A percentile compares a stretch with the other conserved stretches of the same genome.
These are phyloP conservation scores for Sarocladium brachiariae DNA, from an alignment of 2,329 filamentous ascomycete species.

Conservation along the genomic window DNA sequence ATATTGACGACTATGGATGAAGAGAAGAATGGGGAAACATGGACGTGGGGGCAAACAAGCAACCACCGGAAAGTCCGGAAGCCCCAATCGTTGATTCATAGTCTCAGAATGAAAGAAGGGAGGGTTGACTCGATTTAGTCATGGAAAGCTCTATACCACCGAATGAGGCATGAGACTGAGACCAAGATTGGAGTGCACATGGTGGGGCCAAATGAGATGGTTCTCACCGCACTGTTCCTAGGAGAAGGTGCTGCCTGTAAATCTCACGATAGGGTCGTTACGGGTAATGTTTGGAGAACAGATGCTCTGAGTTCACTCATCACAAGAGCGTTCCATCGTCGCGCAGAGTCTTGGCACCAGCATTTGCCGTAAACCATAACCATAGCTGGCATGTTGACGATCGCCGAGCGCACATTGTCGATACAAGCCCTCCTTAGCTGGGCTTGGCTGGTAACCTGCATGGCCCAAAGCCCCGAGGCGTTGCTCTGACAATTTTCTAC, in stretches of 20 bases:
- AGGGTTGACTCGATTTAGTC: constrained; percentile 12
- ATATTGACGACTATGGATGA: constrained; percentile 2
- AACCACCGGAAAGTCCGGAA: not conserved
- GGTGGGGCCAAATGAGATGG: constrained; percentile 1
- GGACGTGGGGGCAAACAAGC: constrained; percentile 9
- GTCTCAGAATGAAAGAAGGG: constrained; percentile 12
- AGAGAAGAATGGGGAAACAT: constrained; percentile 2
- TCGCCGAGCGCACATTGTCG: too few relatives aligned
- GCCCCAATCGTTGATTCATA: constrained; percentile 7
- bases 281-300: not conserved
- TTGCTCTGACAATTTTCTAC: not conserved
- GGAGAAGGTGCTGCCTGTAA: not conserved
- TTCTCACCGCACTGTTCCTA: not conserved
- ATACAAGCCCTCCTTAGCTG: not conserved
- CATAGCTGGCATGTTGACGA: not conserved
- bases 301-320: not conserved
- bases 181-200: not conserved
- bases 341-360: not conserved
- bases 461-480: too few relatives aligned
- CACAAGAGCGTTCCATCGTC: constrained; percentile 1
- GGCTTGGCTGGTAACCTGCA: not conserved
- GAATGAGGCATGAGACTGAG: constrained; percentile 5
- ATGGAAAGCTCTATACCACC: constrained; percentile 5
- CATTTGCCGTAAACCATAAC: not conserved
- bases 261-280: not conserved